Evolutionary conservation across 768 basidiomycete genomes (phyloP).

Genomic region (Rhizopogon vinicolor): DNA sequence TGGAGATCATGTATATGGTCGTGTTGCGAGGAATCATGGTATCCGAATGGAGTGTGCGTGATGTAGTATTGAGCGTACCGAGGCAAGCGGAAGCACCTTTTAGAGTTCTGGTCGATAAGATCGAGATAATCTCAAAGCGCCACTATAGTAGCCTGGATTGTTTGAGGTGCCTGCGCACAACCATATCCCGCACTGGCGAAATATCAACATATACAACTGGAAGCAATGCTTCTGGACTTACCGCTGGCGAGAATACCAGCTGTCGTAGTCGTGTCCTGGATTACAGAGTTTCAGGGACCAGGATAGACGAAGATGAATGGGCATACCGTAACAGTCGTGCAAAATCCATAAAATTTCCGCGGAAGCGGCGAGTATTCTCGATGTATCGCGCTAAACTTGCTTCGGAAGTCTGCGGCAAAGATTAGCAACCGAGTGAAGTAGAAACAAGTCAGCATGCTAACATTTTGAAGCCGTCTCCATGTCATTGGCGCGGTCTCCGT

Average conservation of each 20-base stretch:
- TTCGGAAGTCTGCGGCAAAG: constrained; percentile 48
- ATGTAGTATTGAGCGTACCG: background rate
- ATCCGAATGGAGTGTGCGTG: background rate
- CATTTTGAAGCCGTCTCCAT: constrained; percentile 64
- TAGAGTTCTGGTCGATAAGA: background rate
- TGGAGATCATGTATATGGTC: background rate
- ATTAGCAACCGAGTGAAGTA: background rate
- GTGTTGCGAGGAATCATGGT: background rate
- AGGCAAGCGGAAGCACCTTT: background rate
- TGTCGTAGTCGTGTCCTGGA: constrained; percentile 64
- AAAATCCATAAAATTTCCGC: constrained; percentile 74
- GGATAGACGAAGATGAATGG: background rate
- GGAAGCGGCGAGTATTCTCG: constrained; percentile 71
- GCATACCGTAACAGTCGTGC: constrained; percentile 67
- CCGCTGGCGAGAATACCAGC: constrained; percentile 75
- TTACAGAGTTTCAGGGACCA: background rate
- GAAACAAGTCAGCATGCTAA: constrained; percentile 28
- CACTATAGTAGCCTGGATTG: constrained; percentile 63
- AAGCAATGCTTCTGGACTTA: constrained; percentile 27
- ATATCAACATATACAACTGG: constrained; percentile 3
- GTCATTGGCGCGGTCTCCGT: constrained; percentile 64
- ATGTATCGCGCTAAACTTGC: constrained; percentile 74
- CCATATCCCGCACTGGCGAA: constrained; percentile 70
- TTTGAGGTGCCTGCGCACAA: constrained; percentile 72
- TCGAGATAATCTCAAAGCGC: background rate